These are phyloP conservation scores for Hypericum androsaemum DNA, from an alignment of 345 rosid genomes.

Conservation along the genomic window DNA sequence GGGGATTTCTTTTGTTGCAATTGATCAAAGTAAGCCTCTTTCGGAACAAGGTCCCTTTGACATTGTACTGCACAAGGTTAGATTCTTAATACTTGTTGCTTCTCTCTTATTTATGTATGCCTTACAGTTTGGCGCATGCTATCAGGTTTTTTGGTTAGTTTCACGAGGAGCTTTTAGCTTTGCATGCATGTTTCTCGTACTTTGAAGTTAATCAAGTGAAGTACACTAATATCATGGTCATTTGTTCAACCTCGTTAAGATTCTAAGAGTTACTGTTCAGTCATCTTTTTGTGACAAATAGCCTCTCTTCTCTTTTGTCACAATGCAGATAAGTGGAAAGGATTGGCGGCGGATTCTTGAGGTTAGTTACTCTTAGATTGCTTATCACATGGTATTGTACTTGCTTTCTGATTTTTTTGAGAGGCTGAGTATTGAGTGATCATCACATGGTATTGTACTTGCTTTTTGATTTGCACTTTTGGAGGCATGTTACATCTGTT, in stretches of 20 bases:
- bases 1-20: conserved; percentile 64
- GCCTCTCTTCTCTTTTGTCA: conserved; percentile 6
- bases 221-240: no score
- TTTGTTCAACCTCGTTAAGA: no score
- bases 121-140: neutral
- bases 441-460: neutral
- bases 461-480: conserved; percentile 3
- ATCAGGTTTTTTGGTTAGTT: no score
- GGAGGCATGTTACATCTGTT: neutral
- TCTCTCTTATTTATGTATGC: neutral
- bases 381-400: neutral
- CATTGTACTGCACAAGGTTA: conserved; percentile 68
- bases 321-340: conserved; percentile 48
- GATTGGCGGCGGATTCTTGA: conserved; percentile 78
- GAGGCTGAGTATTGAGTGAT: conserved; percentile 1
- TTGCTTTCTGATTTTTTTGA: neutral
- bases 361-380: conserved; percentile 30
- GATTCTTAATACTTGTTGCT: neutral
- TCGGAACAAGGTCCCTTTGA: conserved; percentile 86
- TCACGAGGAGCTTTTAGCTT: no score
- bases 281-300: neutral
- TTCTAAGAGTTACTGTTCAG: neutral
- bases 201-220: no score
- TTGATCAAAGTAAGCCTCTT: conserved; percentile 57
- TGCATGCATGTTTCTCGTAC: no score